Base-by-base conservation (phyloP, 2,329 filamentous ascomycete genomes). In the Kalaharituber pfeilii region DNA sequence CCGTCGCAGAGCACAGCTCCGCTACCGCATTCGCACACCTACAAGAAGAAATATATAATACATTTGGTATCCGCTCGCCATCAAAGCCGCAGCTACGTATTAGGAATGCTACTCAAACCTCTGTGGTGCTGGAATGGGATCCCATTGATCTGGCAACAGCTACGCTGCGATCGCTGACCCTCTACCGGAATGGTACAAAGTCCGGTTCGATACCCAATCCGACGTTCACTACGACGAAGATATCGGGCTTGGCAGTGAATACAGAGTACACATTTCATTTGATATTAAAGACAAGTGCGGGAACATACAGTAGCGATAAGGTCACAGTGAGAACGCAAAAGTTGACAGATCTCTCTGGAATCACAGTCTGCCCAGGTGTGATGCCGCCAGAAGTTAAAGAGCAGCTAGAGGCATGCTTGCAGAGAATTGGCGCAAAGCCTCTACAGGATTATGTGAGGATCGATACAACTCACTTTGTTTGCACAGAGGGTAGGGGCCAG, bases 401-500 rank as follows among this genome's bases (percentile, higher is more conserved):
- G 61, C 80, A 76, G 58, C 75, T 98, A 20, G 74, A 76, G 49
- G 75, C 75, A 47, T 86, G 88, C 1, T 78, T 95, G 30, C 81
- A 91, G 65, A 77, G 86, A 62, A 94, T 98, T 63, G 91, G 91
- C 50, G 91, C 86, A 57, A 94, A 91, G 73, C 54, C 61, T 2
- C 74, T 96, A 60, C 84, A 86, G 55, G 89, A 95, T 63, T 78
- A 78, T 11, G 87, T 96, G 51, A 79, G 89, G 64, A 96, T 98
- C 66, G 91, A 98, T 67, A 98, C 91, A 0, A 98, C 91, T 15
- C 91, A 98, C 70, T 98, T 98, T 67, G 86, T 98, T 56, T 96
- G 89, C 59, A 94, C 86, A 8, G 91, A 98, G 68, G 88, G 88
- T 27, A 75, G 88, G 54, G 91, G 91, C 28, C 76, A 84, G 51